Conservation (phyloP, 371 early-diverging fungal genomes). For the Umbelopsis sp. region DNA sequence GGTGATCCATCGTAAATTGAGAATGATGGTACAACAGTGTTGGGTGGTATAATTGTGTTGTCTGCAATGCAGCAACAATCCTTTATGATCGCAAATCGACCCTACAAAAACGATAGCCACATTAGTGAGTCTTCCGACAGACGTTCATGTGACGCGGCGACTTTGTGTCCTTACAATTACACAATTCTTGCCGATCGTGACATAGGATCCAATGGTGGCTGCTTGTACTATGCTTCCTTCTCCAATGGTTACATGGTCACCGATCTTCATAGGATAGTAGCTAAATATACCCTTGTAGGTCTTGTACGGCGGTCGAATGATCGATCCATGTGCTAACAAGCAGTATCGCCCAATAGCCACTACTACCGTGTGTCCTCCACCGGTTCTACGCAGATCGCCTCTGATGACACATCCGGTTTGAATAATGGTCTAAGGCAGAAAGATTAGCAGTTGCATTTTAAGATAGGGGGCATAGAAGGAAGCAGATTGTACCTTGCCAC, state of each 20-base stretch:
- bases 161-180: constrained; percentile 71
- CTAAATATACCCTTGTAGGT: constrained; percentile 89
- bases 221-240: constrained; percentile 91
- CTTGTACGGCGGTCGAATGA: constrained; percentile 94
- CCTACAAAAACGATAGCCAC: constrained; percentile 50
- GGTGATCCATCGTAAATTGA: constrained; percentile 85
- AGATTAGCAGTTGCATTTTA: neutral
- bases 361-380: constrained; percentile 82
- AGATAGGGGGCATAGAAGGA: neutral
- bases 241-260: constrained; percentile 91
- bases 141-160: too few relatives aligned
- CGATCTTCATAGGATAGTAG: constrained; percentile 96
- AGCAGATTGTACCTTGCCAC: constrained; percentile 75
- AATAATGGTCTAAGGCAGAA: constrained; percentile 77
- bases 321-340: constrained; percentile 71
- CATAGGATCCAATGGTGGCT: constrained; percentile 89
- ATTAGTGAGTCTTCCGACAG: too few relatives aligned
- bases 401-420: constrained; percentile 90
- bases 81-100: constrained; percentile 93
- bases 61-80: constrained; percentile 91
- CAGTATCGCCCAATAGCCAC: constrained; percentile 93
- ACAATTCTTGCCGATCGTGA: constrained; percentile 91
- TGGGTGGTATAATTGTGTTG: constrained; percentile 89
- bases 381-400: constrained; percentile 92
- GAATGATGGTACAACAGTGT: constrained; percentile 90